Evolutionary conservation across 116 monocot species (phyloP).

Genomic region (Zostera marina): DNA sequence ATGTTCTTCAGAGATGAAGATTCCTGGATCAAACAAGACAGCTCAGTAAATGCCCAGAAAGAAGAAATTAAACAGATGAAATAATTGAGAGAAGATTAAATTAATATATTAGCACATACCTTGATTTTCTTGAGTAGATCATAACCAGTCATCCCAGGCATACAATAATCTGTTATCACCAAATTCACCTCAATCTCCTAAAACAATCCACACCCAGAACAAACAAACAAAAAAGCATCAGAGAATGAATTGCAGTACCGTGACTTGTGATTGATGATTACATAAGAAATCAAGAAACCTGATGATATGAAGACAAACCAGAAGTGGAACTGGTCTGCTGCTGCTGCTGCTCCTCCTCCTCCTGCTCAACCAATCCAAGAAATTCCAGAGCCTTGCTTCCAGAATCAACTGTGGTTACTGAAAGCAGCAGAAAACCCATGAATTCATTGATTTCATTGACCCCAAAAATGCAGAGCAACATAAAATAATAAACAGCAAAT

Average conservation of each 20-base stretch:
- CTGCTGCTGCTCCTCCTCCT: slow-evolving; percentile 14
- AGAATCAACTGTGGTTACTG: slow-evolving; percentile 85
- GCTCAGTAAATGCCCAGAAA: slow-evolving; percentile 6
- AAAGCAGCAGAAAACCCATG: slow-evolving; percentile 2
- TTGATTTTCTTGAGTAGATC: slow-evolving; percentile 83
- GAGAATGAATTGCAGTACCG: too few species aligned
- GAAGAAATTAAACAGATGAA: neutral
- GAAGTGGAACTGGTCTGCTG: slow-evolving; percentile 17
- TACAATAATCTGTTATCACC: slow-evolving; percentile 88
- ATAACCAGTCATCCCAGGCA: slow-evolving; percentile 95
- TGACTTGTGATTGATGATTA: too few species aligned
- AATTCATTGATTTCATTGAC: neutral
- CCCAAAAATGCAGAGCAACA: neutral
- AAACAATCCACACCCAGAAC: too few species aligned
- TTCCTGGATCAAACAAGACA: slow-evolving; percentile 30
- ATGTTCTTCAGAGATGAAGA: slow-evolving; percentile 66
- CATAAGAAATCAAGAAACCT: too few species aligned
- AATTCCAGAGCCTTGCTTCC: slow-evolving; percentile 41
- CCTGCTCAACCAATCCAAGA: slow-evolving; percentile 36
- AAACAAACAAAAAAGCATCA: slow-evolving; percentile 2
- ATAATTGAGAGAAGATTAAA: too few species aligned
- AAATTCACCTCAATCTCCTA: slow-evolving; percentile 79
- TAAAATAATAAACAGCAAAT: neutral
- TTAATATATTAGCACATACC: too few species aligned
- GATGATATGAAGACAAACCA: slow-evolving; percentile 5